Evolutionary conservation across 192 early-diverging fungal species (phyloP), one percentile per base, ranked within the genome.

Genomic region (Obelidium mucronatum): DNA sequence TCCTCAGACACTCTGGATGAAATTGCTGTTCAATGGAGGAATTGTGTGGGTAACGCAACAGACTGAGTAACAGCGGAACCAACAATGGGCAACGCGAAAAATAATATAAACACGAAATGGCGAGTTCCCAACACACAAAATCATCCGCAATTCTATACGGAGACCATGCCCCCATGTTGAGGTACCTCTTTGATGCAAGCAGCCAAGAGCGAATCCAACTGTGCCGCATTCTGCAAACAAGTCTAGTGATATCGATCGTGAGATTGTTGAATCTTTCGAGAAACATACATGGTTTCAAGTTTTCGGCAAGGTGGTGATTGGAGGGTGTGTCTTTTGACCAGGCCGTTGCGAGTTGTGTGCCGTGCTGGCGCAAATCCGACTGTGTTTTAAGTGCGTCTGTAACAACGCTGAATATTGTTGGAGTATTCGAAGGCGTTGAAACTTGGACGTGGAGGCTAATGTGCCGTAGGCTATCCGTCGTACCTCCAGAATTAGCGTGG

Each of bases 41-140:
- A 22, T 24, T 58, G n/a, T n/a, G n/a, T n/a, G n/a, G n/a, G 13
- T 26, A 11, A n/a, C 55, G 51, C 26, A 72, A 24, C 13, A 72
- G 55, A 28, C 69, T 58, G 13, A 72, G 8, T 4, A 72, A 37
- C 6, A 72, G n/a, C 36, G 69, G 69, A 55, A 59, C 69, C 1
- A 72, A 24, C 15, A 17, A 11, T 24, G 69, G 54, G 1, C 17
- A 6, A 8, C 8, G 48, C 48, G 22, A 51, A 8, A 72, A 33
- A 59, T 72, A 19, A 22, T 58, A 58, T 37, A 72, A 40, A 40
- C 69, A 72, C 33, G 69, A 58, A 1, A 72, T n/a, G 8, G 51
- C 54, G 11, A 72, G 31, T 17, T 72, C 69, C 55, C 40, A 54
- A 37, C 15, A 59, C 6, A 59, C 35, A 1, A 72, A 13, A 22